A percentile compares a stretch with the other conserved stretches of the same genome.
Conservation (phyloP, 169 alveolate species). For the Eimeria maxima region DNA sequence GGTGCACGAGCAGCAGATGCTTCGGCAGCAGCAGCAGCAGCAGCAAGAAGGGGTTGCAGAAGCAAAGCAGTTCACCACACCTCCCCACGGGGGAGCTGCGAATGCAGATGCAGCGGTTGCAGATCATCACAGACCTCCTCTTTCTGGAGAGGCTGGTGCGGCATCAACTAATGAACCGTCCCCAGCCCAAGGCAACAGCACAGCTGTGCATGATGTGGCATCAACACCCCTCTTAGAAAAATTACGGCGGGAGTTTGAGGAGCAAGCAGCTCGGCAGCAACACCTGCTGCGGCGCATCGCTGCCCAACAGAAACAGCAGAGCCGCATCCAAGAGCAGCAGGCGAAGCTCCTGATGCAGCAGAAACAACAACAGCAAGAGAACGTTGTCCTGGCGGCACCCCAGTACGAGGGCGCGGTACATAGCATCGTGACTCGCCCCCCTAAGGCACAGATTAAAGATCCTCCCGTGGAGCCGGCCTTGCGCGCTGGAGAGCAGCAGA, state of each 20-base stretch:
- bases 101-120: no score
- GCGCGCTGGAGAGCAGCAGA: background rate
- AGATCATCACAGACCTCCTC: no score
- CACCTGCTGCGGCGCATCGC: background rate
- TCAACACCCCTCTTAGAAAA: background rate
- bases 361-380: slow-evolving; percentile 4
- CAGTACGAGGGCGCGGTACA: background rate
- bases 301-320: background rate
- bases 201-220: background rate
- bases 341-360: background rate
- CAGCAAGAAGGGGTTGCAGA: no score
- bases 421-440: background rate
- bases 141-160: no score
- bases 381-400: background rate
- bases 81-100: no score
- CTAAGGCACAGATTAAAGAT: no score
- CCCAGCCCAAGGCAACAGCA: background rate
- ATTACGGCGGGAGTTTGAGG: background rate
- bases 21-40: background rate
- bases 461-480: background rate
- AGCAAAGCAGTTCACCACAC: no score
- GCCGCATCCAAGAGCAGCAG: slow-evolving; percentile 52
- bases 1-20: no score
- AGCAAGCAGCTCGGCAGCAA: background rate
- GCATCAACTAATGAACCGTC: no score